Conservation (phyloP, 2,329 filamentous ascomycete genomes). For the Hirsutella thompsonii region DNA sequence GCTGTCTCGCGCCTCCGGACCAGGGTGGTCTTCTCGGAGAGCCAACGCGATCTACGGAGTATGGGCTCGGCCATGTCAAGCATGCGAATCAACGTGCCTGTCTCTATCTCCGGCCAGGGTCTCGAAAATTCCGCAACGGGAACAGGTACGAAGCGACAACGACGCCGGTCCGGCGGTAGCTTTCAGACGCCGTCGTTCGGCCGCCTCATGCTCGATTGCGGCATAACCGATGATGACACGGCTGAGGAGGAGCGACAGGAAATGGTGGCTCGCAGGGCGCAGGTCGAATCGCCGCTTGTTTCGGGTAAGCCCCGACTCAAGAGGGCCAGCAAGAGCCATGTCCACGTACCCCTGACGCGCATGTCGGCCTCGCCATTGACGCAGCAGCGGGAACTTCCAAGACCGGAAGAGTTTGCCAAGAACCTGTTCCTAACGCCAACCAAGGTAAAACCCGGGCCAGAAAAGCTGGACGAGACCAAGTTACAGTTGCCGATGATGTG, state of each 20-base stretch:
- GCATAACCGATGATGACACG: conserved; percentile 29
- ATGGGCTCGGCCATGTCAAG: conserved; percentile 20
- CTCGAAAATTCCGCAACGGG: conserved; percentile 11
- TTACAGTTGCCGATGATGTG: not conserved
- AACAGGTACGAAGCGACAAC: conserved; percentile 22
- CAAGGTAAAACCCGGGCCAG: not conserved
- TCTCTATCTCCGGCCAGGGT: conserved; percentile 6
- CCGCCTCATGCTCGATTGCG: conserved; percentile 22
- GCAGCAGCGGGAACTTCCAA: not conserved
- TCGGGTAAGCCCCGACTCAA: conserved; percentile 28
- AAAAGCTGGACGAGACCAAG: not conserved
- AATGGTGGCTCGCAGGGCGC: conserved; percentile 11
- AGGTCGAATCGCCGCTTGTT: conserved; percentile 11
- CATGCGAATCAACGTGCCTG: conserved; percentile 10
- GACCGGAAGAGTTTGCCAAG: conserved; percentile 1
- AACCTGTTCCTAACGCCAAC: conserved; percentile 1
- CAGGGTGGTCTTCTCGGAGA: conserved; percentile 55
- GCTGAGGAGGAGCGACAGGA: conserved; percentile 16
- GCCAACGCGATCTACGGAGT: conserved; percentile 45
- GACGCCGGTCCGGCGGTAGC: conserved; percentile 38
- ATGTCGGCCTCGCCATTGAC: not conserved
- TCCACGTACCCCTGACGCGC: conserved; percentile 16
- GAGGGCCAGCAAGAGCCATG: conserved; percentile 25
- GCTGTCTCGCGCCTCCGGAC: conserved; percentile 58
- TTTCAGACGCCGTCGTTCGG: conserved; percentile 25